Conservation (phyloP, 257 asterid species). For the Solanum peruvianum region DNA sequence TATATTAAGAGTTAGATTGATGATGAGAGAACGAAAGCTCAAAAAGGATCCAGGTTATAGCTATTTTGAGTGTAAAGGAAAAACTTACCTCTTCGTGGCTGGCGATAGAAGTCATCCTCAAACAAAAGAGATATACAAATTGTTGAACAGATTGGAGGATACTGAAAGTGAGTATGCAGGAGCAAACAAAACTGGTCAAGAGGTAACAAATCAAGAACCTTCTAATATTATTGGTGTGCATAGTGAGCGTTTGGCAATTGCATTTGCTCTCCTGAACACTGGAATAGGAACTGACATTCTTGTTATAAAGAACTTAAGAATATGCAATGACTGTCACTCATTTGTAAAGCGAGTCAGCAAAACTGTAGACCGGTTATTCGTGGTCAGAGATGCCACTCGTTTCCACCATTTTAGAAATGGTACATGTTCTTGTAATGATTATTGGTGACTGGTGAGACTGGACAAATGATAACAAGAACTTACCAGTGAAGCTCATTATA, state of each 20-base stretch:
- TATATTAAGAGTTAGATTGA: slow-evolving; percentile 42
- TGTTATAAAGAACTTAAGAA: slow-evolving; percentile 77
- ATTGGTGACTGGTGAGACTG: slow-evolving; percentile 35
- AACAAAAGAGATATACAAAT: slow-evolving; percentile 32
- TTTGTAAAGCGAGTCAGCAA: slow-evolving; percentile 60
- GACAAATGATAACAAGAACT: neutral
- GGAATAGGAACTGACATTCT: slow-evolving; percentile 32
- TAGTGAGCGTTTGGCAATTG: slow-evolving; percentile 80
- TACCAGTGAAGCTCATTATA: neutral
- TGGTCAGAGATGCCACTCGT: slow-evolving; percentile 85
- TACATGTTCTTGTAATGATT: slow-evolving; percentile 82
- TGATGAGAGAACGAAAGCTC: slow-evolving; percentile 62
- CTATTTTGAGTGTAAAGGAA: slow-evolving; percentile 53
- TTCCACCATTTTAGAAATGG: slow-evolving; percentile 79
- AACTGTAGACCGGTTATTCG: slow-evolving; percentile 32
- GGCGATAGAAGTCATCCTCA: slow-evolving; percentile 58
- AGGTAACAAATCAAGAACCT: slow-evolving; percentile 7
- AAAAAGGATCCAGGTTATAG: slow-evolving; percentile 88
- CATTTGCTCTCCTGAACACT: slow-evolving; percentile 53
- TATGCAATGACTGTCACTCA: slow-evolving; percentile 70
- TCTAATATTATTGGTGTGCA: slow-evolving; percentile 28
- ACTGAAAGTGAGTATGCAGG: slow-evolving; percentile 7
- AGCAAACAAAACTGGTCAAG: neutral
- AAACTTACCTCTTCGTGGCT: slow-evolving; percentile 59
- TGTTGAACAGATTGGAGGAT: slow-evolving; percentile 42